phyloP scores from a whole-genome alignment of 2,329 filamentous ascomycete genomes.

The Ceratocystis destructans region DNA sequence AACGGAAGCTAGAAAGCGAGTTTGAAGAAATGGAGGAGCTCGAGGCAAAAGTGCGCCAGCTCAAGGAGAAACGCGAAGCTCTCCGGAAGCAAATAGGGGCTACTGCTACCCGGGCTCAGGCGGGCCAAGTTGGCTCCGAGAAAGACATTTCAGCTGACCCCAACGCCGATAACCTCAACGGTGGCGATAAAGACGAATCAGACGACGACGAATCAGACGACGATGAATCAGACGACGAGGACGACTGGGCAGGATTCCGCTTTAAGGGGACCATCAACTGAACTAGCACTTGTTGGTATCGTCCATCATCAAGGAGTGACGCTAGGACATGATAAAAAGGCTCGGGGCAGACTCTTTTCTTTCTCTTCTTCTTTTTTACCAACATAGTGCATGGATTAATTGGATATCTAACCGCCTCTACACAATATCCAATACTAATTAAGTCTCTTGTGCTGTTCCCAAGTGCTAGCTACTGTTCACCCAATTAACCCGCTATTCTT shows the following conservation, averaged over 20 bases:
- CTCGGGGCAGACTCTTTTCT: too few relatives aligned
- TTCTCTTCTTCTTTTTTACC: too few relatives aligned
- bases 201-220: conserved; percentile 37
- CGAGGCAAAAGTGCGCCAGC: conserved; percentile 52
- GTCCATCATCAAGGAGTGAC: neutral
- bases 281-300: conserved; percentile 1
- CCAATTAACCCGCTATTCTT: neutral
- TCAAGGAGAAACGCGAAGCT: conserved; percentile 59
- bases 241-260: conserved; percentile 46
- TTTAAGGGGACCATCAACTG: conserved; percentile 18
- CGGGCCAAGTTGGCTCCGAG: conserved; percentile 21
- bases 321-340: too few relatives aligned
- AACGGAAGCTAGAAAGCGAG: conserved; percentile 57
- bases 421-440: neutral
- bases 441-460: too few relatives aligned
- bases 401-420: neutral
- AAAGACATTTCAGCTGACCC: conserved; percentile 20
- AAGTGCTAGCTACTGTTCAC: neutral
- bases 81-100: conserved; percentile 33
- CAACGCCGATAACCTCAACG: neutral
- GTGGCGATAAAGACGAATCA: conserved; percentile 24
- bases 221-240: conserved; percentile 35
- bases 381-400: too few relatives aligned
- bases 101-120: conserved; percentile 22
- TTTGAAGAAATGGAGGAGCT: conserved; percentile 73